Evolutionary conservation across 306 rosid species (phyloP).

Genomic region (Prunus salicina): DNA sequence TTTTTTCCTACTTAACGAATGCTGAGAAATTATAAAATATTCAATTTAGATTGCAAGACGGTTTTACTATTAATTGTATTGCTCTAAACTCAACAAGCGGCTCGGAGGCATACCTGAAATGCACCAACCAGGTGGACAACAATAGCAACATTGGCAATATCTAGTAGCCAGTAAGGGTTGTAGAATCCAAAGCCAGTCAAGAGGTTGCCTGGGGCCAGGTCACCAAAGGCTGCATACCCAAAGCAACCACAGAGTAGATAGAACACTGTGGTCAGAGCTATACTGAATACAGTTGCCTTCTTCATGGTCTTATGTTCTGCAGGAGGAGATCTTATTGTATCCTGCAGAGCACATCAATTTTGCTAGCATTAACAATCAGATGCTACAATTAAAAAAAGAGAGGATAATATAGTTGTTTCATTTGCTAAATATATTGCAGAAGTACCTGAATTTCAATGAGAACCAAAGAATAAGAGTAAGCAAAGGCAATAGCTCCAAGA

Average conservation of each 20-base stretch:
- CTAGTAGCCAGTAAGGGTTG: slow-evolving; percentile 74
- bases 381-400: neutral
- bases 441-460: slow-evolving; percentile 77
- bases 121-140: slow-evolving; percentile 75
- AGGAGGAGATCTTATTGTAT: slow-evolving; percentile 69
- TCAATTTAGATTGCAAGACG: neutral
- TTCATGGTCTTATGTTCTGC: slow-evolving; percentile 72
- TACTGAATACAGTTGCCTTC: slow-evolving; percentile 56
- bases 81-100: neutral
- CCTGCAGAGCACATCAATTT: slow-evolving; percentile 31
- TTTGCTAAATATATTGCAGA: neutral
- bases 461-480: slow-evolving; percentile 68
- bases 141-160: slow-evolving; percentile 67
- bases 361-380: neutral
- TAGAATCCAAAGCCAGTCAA: slow-evolving; percentile 80
- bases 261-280: slow-evolving; percentile 50
- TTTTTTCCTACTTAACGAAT: no score
- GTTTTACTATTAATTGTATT: no score
- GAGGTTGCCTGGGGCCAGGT: slow-evolving; percentile 64
- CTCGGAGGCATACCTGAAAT: slow-evolving; percentile 45
- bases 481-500: slow-evolving; percentile 73
- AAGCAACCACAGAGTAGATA: slow-evolving; percentile 68
- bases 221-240: slow-evolving; percentile 82
- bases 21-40: no score
- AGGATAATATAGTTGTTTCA: no score